A percentile compares a stretch with the other conserved stretches of the same genome.
phyloP scores from a whole-genome alignment of 192 early-diverging fungal species.

The Obelidium mucronatum region DNA sequence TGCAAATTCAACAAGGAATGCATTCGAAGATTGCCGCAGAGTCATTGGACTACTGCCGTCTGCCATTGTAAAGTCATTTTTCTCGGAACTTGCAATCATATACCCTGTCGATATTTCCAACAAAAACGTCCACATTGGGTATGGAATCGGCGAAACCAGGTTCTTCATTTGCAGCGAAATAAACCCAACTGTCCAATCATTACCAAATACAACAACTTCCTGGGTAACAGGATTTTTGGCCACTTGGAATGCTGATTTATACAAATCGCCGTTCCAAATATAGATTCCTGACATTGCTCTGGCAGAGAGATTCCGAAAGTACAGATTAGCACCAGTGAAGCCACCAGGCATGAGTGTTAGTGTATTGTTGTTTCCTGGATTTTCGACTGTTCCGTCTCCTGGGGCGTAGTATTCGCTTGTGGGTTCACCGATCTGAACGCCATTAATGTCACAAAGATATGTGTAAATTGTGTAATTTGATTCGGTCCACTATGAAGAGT shows the following conservation, averaged over 20 bases:
- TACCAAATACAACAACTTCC: too few species aligned
- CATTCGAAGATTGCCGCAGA: neutral
- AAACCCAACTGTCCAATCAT: too few species aligned
- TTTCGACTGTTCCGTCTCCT: neutral
- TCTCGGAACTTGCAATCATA: neutral
- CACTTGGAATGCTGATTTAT: neutral
- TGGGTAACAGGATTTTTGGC: too few species aligned
- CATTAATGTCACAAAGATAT: neutral
- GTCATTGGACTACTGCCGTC: neutral
- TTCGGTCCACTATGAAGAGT: neutral
- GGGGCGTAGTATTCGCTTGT: neutral
- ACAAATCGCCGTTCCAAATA: neutral
- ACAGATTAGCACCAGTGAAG: neutral
- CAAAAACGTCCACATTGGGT: neutral
- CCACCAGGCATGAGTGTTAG: neutral
- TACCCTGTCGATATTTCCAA: neutral
- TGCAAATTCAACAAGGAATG: neutral
- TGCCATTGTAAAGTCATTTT: neutral
- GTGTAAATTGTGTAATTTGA: neutral
- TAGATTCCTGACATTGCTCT: neutral
- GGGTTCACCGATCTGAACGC: neutral
- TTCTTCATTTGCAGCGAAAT: too few species aligned
- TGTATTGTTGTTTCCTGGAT: constrained; percentile 4
- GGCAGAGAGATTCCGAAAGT: neutral
- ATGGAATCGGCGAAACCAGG: constrained; percentile 4